Percentiles rank a stretch among this genome's conserved stretches.
phyloP scores from a whole-genome alignment of 768 basidiomycete genomes.

The Calocybe indica region DNA sequence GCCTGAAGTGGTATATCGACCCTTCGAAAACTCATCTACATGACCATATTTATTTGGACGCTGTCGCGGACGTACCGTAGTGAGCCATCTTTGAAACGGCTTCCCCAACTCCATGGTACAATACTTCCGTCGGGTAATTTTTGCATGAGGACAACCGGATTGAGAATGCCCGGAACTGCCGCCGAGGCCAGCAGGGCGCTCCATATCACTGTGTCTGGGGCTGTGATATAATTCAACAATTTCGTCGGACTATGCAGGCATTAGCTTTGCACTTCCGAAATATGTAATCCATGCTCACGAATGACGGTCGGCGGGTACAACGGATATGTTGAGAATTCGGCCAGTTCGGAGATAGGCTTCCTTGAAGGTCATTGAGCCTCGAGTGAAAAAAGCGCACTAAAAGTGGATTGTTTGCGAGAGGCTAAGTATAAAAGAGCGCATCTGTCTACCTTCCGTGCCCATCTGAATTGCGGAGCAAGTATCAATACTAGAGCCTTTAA shows the following conservation, averaged over 20 bases:
- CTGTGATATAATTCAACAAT: conserved; percentile 89
- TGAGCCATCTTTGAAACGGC: conserved; percentile 90
- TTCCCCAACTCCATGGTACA: conserved; percentile 93
- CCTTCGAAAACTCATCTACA: conserved; percentile 26
- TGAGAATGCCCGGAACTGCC: conserved; percentile 92
- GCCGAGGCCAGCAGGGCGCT: conserved; percentile 81
- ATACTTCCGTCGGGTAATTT: conserved; percentile 76
- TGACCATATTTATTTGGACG: conserved; percentile 8
- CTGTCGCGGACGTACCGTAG: conserved; percentile 44
- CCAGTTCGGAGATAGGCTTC: conserved; percentile 94
- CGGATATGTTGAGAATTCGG: conserved; percentile 88
- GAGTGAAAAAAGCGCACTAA: conserved; percentile 84
- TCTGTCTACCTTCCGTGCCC: conserved; percentile 78
- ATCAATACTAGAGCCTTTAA: conserved; percentile 2
- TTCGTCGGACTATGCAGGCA: conserved; percentile 72
- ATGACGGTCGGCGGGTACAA: conserved; percentile 86
- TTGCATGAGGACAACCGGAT: conserved; percentile 93
- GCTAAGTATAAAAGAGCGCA: background rate
- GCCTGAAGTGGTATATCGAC: conserved; percentile 95
- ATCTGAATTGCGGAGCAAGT: conserved; percentile 28
- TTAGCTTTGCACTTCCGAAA: conserved; percentile 1
- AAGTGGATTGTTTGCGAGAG: background rate
- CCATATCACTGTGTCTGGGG: conserved; percentile 90
- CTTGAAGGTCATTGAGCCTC: conserved; percentile 90
- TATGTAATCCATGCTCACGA: conserved; percentile 42